Conservation (phyloP, 139 green algal species). For the Axilococcus clingmanii region DNA sequence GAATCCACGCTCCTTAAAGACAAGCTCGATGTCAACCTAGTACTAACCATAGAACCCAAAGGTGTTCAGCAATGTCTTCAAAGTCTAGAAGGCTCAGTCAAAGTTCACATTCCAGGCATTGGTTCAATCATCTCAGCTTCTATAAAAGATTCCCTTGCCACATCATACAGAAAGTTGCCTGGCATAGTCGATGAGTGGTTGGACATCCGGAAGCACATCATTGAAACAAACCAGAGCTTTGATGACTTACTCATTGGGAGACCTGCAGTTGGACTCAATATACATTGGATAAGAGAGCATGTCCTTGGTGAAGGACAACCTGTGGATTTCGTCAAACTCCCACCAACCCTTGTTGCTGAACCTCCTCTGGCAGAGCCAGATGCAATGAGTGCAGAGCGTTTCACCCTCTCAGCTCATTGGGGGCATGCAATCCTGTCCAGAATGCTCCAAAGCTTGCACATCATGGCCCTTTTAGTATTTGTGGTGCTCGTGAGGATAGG, state of each 20-base stretch:
- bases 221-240: constrained; percentile 3
- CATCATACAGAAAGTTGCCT: constrained; percentile 29
- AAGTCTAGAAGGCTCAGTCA: constrained; percentile 15
- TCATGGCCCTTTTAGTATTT: not conserved
- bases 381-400: not conserved
- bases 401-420: not conserved
- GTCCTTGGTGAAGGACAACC: not conserved
- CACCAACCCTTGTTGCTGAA: not conserved
- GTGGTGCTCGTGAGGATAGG: not conserved
- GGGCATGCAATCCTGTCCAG: no score
- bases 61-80: constrained; percentile 1
- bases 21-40: constrained; percentile 15
- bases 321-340: not conserved
- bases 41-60: not conserved
- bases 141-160: constrained; percentile 20
- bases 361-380: not conserved
- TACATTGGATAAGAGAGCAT: constrained; percentile 3
- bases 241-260: constrained; percentile 26
- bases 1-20: constrained; percentile 18
- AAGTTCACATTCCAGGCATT: constrained; percentile 24
- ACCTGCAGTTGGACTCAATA: constrained; percentile 14
- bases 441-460: no score
- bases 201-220: constrained; percentile 16
- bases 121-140: constrained; percentile 28
- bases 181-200: constrained; percentile 25